Evolutionary conservation across 1,139 yeast genomes (phyloP).

Genomic region (Wickerhamomyces sp.): DNA sequence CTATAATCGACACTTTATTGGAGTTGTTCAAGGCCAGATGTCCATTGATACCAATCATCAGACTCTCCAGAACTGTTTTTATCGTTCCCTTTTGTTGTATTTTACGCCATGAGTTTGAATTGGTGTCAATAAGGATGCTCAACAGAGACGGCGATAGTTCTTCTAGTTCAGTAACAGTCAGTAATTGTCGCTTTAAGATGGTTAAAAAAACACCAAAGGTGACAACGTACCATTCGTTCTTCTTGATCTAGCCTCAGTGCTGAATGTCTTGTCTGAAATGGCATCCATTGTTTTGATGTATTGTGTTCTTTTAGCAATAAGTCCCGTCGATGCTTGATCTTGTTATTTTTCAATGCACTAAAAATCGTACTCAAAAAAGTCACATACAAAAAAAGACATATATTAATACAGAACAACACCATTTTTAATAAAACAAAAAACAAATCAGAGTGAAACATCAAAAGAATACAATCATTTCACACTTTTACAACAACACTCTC

Average conservation of each 20-base stretch:
- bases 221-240: constrained; percentile 10
- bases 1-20: constrained; percentile 79
- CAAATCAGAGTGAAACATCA: background rate
- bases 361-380: no score
- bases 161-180: constrained; percentile 2
- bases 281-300: constrained; percentile 53
- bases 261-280: constrained; percentile 63
- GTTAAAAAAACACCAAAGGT: constrained; percentile 15
- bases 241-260: constrained; percentile 32
- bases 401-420: no score
- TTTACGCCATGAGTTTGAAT: constrained; percentile 47
- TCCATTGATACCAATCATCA: constrained; percentile 73
- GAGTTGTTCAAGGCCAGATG: constrained; percentile 83
- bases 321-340: no score
- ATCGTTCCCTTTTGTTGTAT: constrained; percentile 38
- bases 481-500: constrained; percentile 32
- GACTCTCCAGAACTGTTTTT: constrained; percentile 51
- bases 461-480: background rate
- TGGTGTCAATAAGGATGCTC: constrained; percentile 72
- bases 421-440: no score
- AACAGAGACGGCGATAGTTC: constrained; percentile 82
- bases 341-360: no score
- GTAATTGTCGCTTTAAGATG: constrained; percentile 10
- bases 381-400: no score
- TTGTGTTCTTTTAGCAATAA: background rate